Evolutionary conservation across 2,329 filamentous ascomycete genomes (phyloP).

Genomic region (Venturia effusa): DNA sequence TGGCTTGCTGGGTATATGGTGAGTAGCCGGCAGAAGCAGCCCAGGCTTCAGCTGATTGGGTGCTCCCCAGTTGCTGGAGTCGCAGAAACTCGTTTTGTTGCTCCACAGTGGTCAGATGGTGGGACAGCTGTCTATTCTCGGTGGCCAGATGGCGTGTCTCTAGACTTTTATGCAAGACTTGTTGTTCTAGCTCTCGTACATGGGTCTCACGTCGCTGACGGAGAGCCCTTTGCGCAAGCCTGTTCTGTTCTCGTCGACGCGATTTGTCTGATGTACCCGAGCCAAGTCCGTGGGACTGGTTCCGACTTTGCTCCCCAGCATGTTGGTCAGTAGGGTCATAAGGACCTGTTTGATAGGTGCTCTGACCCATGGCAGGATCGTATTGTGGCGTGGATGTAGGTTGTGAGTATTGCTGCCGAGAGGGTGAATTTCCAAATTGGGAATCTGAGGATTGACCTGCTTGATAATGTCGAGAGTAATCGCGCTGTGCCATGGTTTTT

Average conservation of each 20-base stretch:
- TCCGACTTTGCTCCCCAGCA: not conserved
- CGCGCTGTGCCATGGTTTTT: not conserved
- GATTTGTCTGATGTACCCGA: conserved; percentile 1
- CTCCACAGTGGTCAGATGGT: not conserved
- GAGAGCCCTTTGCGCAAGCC: conserved; percentile 9
- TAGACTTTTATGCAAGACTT: conserved; percentile 6
- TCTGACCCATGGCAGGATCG: not conserved
- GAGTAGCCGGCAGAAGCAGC: not conserved
- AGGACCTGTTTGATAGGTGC: not conserved
- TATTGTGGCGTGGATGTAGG: not conserved
- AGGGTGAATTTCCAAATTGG: not conserved
- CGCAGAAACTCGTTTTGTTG: conserved; percentile 8
- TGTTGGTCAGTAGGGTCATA: not conserved
- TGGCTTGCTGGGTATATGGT: not conserved
- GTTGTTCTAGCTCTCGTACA: conserved; percentile 8
- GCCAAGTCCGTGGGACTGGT: not conserved
- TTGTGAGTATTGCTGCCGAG: not conserved
- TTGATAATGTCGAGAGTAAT: conserved; percentile 4
- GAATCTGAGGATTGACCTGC: not conserved
- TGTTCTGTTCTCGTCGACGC: conserved; percentile 10
- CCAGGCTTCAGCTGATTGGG: conserved; percentile 3
- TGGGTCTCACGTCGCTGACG: conserved; percentile 9
- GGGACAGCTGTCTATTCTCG: conserved; percentile 5
- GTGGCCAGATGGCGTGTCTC: conserved; percentile 8
- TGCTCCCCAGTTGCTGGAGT: not conserved